Evolutionary conservation across 805 yeast species (phyloP).

Genomic region (Ogataea philodendri): DNA sequence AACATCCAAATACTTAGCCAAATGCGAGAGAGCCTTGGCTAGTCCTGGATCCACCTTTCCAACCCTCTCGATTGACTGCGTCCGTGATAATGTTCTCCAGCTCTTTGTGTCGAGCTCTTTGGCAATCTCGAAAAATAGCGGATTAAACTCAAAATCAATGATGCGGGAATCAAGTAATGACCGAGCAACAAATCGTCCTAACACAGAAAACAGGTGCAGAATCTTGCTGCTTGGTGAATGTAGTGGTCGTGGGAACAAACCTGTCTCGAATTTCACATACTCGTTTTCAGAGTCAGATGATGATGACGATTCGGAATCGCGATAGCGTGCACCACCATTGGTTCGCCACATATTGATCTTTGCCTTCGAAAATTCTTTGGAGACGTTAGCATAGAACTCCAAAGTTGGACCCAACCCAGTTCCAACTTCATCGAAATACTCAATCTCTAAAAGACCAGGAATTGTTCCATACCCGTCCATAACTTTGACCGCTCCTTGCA

Average conservation of each 20-base stretch:
- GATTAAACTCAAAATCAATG: conserved; percentile 76
- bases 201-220: conserved; percentile 53
- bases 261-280: conserved; percentile 34
- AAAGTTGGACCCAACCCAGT: conserved; percentile 95
- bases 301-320: conserved; percentile 7
- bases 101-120: conserved; percentile 28
- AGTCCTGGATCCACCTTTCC: conserved; percentile 54
- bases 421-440: conserved; percentile 89
- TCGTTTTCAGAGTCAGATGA: conserved; percentile 10
- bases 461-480: conserved; percentile 71
- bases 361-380: conserved; percentile 65
- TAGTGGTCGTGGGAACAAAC: conserved; percentile 74
- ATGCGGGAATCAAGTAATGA: conserved; percentile 85
- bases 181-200: conserved; percentile 86
- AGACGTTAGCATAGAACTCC: conserved; percentile 83
- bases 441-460: conserved; percentile 84
- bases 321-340: conserved; percentile 17
- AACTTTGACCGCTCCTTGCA: conserved; percentile 77
- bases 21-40: conserved; percentile 53
- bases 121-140: conserved; percentile 65
- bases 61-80: conserved; percentile 38
- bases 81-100: conserved; percentile 10
- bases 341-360: conserved; percentile 69
- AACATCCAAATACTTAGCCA: conserved; percentile 42
- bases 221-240: conserved; percentile 34